These are phyloP conservation scores for Phoenix roebelenii DNA, from an alignment of 176 grass and related monocot species.

Conservation along the genomic window DNA sequence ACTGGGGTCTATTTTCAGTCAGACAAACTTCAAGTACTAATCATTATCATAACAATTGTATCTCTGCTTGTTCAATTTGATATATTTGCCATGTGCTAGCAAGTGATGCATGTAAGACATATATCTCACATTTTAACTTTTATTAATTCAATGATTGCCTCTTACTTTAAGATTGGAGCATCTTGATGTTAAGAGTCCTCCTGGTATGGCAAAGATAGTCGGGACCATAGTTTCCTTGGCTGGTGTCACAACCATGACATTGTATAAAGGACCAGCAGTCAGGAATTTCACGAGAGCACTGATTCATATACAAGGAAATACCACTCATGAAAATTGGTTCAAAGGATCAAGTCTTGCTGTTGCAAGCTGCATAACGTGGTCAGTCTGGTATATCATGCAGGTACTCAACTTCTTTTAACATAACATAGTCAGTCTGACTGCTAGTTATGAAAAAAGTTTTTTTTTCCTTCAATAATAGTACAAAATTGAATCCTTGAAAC, in stretches of 20 bases:
- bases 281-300: constrained; percentile 39
- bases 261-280: constrained; percentile 63
- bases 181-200: constrained; percentile 40
- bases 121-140: too few relatives aligned
- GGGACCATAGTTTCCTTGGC: constrained; percentile 61
- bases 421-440: too few relatives aligned
- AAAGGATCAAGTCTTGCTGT: constrained; percentile 60
- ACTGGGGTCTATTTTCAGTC: too few relatives aligned
- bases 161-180: constrained; percentile 57
- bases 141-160: too few relatives aligned
- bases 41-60: too few relatives aligned
- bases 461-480: too few relatives aligned
- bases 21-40: too few relatives aligned
- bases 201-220: constrained; percentile 52
- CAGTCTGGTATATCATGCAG: constrained; percentile 86
- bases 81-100: too few relatives aligned
- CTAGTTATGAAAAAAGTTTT: too few relatives aligned
- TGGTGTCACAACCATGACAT: constrained; percentile 80
- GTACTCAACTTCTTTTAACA: constrained; percentile 5
- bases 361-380: constrained; percentile 69
- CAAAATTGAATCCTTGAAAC: too few relatives aligned
- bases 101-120: too few relatives aligned
- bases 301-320: constrained; percentile 30
- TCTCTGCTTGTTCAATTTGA: too few relatives aligned
- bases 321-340: constrained; percentile 41